Evolutionary conservation across 2,329 filamentous ascomycete species (phyloP), one percentile per base, ranked within the genome.

Genomic region (Simplicillium aogashimaense): DNA sequence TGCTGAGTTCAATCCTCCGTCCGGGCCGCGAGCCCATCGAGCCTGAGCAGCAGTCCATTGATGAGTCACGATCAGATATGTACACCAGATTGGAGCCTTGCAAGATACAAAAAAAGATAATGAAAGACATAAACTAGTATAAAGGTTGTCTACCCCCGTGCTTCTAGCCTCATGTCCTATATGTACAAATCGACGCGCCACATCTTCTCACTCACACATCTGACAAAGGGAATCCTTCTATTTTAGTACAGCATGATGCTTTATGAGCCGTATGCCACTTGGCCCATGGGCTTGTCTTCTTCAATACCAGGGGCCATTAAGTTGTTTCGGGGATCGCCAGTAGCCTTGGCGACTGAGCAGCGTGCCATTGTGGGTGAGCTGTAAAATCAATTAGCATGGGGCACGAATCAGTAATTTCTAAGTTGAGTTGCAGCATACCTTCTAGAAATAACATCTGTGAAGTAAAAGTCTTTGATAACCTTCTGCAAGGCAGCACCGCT

Each of bases 361-460:
- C 92, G 85, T 45, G 92, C 92, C 92, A 98, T 98, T 43, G 92
- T 98, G 38, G 92, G 89, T 47, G 89, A 95, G 70, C 89, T 94
- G 45, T 13, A 3, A 17, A 18, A 16, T 15, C 3, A 17, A 43
- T 62, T 48, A 61, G 49, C 42, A 14, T 39, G 42, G 49, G 10
- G 49, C 45, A 42, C 46, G 11, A 5, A 37, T 29, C 39, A 9
- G 18, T 11, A 11, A 6, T 25, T 25, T 25, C 9, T 6, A 5
- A 32, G 8, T 38, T 16, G 18, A 29, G 13, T 35, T 14, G 35
- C 29, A 35, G 69, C 79, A 63, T 70, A 92, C 87, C 87, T 95
- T 76, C 92, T 82, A 31, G 89, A 94, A 63, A 98, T 95, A 43
- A 83, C 80, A 66, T 98, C 90, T 62, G 92, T 98, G 66, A 97